Evolutionary conservation across 768 basidiomycete genomes (phyloP), one percentile per base, ranked within the genome.

Genomic region (Suillus spraguei): DNA sequence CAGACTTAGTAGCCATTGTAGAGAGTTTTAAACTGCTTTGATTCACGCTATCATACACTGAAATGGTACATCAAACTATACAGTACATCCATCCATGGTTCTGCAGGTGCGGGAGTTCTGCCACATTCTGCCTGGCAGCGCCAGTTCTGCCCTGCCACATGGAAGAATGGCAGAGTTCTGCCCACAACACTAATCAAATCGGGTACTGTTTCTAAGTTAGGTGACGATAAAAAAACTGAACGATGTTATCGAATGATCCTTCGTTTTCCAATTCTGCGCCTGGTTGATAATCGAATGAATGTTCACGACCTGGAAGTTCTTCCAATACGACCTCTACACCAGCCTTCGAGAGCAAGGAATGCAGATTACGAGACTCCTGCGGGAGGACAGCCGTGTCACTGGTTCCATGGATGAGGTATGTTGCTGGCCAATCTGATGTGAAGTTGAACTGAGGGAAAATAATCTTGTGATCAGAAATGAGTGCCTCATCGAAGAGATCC

Each of bases 1-100:
- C n/a, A n/a, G n/a, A n/a, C n/a, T n/a, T n/a, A n/a, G n/a, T n/a
- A n/a, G n/a, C n/a, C n/a, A n/a, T n/a, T n/a, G n/a, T n/a, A n/a
- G n/a, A n/a, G n/a, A n/a, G n/a, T n/a, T n/a, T n/a, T n/a, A n/a
- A n/a, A n/a, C n/a, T n/a, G n/a, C n/a, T n/a, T n/a, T n/a, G n/a
- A n/a, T n/a, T n/a, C n/a, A n/a, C n/a, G n/a, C n/a, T n/a, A n/a
- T n/a, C n/a, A n/a, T n/a, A n/a, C n/a, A n/a, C n/a, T n/a, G n/a
- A n/a, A n/a, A n/a, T n/a, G n/a, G n/a, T n/a, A n/a, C n/a, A n/a
- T n/a, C n/a, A n/a, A n/a, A n/a, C n/a, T n/a, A n/a, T n/a, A n/a
- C n/a, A n/a, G n/a, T n/a, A n/a, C 65, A 66, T 81, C n/a, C 86
- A 86, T 87, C 46, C 88, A 83, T 5, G 85, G 84, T 66, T 87